phyloP scores from a whole-genome alignment of 1,284 basidiomycete species.

The Peniophora sp. region DNA sequence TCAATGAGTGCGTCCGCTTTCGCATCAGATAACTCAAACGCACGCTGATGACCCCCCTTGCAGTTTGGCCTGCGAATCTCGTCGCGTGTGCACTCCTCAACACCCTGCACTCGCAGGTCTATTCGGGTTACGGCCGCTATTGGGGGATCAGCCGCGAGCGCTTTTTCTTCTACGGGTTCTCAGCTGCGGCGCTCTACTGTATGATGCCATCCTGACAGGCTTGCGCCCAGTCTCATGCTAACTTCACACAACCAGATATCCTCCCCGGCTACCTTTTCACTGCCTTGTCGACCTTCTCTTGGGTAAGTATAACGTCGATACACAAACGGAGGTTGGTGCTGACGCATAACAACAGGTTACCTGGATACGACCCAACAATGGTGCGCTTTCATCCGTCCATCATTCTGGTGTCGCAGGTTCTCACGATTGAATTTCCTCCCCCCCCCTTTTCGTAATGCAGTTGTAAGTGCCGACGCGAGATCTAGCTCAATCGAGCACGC shows the following conservation, averaged over 20 bases:
- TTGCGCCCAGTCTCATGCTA: background rate
- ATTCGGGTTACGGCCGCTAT: constrained; percentile 54
- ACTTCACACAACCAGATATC: constrained; percentile 30
- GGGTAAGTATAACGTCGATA: constrained; percentile 28
- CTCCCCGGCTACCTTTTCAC: constrained; percentile 63
- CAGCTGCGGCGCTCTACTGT: constrained; percentile 58
- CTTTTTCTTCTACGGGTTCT: constrained; percentile 68
- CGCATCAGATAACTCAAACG: background rate
- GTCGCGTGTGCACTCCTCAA: constrained; percentile 82
- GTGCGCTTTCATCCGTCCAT: constrained; percentile 6
- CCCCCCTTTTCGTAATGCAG: background rate
- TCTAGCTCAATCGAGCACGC: background rate
- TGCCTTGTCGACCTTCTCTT: constrained; percentile 49
- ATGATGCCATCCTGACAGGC: constrained; percentile 6
- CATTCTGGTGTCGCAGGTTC: background rate
- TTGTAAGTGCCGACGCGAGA: constrained; percentile 1
- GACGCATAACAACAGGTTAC: constrained; percentile 27
- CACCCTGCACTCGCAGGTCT: constrained; percentile 58
- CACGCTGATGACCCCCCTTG: background rate
- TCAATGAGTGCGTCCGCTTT: constrained; percentile 56
- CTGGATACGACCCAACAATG: constrained; percentile 73
- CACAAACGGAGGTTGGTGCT: background rate
- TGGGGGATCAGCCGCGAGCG: constrained; percentile 65
- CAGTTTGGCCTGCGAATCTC: constrained; percentile 80
- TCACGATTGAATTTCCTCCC: background rate